Conservation (phyloP, 2,329 filamentous ascomycete genomes). For the Xylariaceae sp. region DNA sequence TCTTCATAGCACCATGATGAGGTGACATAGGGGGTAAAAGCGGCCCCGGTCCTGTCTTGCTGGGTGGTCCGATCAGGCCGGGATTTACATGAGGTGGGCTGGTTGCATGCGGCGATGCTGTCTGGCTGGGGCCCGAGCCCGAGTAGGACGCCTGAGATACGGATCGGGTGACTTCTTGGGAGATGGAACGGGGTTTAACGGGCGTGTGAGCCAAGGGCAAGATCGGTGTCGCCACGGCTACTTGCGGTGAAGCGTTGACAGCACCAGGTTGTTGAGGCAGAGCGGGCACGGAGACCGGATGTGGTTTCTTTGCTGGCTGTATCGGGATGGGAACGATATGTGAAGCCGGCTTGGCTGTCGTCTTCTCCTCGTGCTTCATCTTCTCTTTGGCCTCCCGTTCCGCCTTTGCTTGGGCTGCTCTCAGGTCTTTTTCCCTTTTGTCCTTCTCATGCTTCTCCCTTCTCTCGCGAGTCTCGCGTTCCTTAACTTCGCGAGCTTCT, state of each 20-base stretch:
- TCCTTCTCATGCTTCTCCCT: conserved; percentile 56
- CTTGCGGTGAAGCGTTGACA: conserved; percentile 71
- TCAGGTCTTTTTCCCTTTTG: conserved; percentile 55
- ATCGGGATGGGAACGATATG: conserved; percentile 37
- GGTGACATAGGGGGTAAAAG: conserved; percentile 60
- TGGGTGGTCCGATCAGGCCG: conserved; percentile 57
- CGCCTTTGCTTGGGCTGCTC: conserved; percentile 39
- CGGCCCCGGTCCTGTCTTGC: conserved; percentile 50
- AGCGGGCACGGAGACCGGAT: conserved; percentile 43
- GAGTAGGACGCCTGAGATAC: conserved; percentile 68
- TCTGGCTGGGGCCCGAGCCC: conserved; percentile 50
- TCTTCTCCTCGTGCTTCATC: conserved; percentile 43
- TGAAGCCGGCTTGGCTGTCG: conserved; percentile 38
- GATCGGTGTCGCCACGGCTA: conserved; percentile 73
- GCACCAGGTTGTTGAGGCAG: conserved; percentile 58
- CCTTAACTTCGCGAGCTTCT: conserved; percentile 67
- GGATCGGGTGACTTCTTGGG: conserved; percentile 71
- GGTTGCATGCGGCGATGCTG: conserved; percentile 55
- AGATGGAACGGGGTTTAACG: conserved; percentile 69
- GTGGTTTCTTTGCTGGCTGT: conserved; percentile 42
- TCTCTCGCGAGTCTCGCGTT: conserved; percentile 57
- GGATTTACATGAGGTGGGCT: conserved; percentile 64
- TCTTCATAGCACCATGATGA: conserved; percentile 52
- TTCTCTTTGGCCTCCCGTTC: conserved; percentile 46
- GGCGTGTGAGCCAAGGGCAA: conserved; percentile 80